A percentile compares a stretch with the other conserved stretches of the same genome.
These are phyloP conservation scores for Balamuthia mandrillaris DNA, from an alignment of 208 protist species.

Conservation along the genomic window DNA sequence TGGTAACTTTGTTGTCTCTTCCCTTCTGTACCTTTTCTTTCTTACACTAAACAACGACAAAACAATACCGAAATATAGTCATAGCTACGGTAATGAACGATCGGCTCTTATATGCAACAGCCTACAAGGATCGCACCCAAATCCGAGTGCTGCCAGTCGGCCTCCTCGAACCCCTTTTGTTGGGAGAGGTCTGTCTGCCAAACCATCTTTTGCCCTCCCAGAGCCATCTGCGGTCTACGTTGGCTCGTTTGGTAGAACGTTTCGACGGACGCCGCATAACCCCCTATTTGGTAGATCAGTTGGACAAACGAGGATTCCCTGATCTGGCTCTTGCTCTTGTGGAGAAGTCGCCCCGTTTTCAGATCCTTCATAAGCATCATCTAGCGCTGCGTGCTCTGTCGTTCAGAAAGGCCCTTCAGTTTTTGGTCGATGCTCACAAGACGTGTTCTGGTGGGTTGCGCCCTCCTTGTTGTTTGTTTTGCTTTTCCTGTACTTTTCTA, in stretches of 20 bases:
- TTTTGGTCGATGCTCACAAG: constrained; percentile 24
- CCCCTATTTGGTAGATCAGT: neutral
- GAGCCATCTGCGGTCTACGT: neutral
- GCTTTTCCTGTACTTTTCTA: neutral
- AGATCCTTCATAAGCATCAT: constrained; percentile 1
- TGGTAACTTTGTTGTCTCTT: neutral
- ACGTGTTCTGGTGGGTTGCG: neutral
- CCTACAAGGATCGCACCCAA: constrained; percentile 3
- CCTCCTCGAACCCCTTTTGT: neutral
- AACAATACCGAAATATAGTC: neutral
- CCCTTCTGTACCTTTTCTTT: neutral
- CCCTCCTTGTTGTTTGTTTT: neutral
- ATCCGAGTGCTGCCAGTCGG: neutral
- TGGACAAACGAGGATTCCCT: neutral
- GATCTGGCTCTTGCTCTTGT: constrained; percentile 17
- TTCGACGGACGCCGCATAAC: neutral
- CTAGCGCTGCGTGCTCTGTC: neutral
- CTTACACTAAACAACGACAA: neutral
- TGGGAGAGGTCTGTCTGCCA: neutral
- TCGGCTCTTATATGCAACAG: neutral
- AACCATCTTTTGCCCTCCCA: neutral
- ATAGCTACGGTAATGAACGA: constrained; percentile 10
- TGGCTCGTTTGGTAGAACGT: neutral
- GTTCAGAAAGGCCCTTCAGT: constrained; percentile 12
- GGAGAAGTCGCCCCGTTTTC: neutral